Conservation (phyloP, 148 eudicot species). For the Oxyria digyna region DNA sequence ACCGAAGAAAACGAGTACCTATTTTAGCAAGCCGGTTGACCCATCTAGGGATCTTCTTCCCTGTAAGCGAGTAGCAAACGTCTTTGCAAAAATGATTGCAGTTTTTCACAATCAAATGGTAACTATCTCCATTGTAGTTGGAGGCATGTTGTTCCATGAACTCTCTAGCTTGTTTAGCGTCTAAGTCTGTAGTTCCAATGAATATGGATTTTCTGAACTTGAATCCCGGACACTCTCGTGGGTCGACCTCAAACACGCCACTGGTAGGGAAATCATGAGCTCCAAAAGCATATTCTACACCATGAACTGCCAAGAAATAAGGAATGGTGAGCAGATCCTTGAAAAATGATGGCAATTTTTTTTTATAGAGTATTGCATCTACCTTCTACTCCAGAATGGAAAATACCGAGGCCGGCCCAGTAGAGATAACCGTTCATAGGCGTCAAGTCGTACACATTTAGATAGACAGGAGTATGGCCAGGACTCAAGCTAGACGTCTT, state of each 20-base stretch:
- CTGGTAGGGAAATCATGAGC: slow-evolving; percentile 84
- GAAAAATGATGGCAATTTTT: neutral
- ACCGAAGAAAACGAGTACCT: slow-evolving; percentile 32
- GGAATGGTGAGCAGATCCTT: too few relatives aligned
- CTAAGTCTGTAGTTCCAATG: slow-evolving; percentile 64
- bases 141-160: slow-evolving; percentile 72
- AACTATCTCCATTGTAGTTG: slow-evolving; percentile 74
- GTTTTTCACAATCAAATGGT: slow-evolving; percentile 75
- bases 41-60: slow-evolving; percentile 78
- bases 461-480: slow-evolving; percentile 53
- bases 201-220: slow-evolving; percentile 65
- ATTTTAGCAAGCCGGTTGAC: slow-evolving; percentile 79
- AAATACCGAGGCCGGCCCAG: slow-evolving; percentile 92
- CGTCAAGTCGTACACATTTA: slow-evolving; percentile 83
- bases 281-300: slow-evolving; percentile 90
- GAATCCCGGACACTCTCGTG: slow-evolving; percentile 86
- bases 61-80: slow-evolving; percentile 54
- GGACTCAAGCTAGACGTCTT: slow-evolving; percentile 41
- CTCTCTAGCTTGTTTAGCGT: slow-evolving; percentile 53
- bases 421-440: slow-evolving; percentile 83
- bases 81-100: slow-evolving; percentile 94
- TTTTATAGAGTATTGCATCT: neutral
- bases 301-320: slow-evolving; percentile 52
- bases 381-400: slow-evolving; percentile 99
- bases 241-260: slow-evolving; percentile 90